Evolutionary conservation across 202 grass and related monocot genomes (phyloP).

Genomic region (Digitaria exilis): DNA sequence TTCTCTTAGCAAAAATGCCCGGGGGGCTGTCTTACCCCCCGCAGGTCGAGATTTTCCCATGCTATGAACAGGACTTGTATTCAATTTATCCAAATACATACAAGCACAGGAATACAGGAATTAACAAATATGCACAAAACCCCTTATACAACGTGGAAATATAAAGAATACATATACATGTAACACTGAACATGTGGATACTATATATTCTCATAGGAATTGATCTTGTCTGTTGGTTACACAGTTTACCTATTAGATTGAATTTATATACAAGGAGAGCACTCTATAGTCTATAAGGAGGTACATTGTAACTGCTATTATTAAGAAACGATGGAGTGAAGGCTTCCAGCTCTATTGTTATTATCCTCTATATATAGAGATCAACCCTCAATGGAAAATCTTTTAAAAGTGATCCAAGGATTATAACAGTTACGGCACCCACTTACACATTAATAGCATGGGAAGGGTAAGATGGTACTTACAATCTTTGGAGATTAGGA

Average conservation of each 20-base stretch:
- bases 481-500: conserved; percentile 86
- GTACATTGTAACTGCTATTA: neutral
- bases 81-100: too few relatives aligned
- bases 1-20: too few relatives aligned
- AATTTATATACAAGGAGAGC: neutral
- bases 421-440: neutral
- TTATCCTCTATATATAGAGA: conserved; percentile 1
- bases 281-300: neutral
- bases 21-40: too few relatives aligned
- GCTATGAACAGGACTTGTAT: too few relatives aligned
- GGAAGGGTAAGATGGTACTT: conserved; percentile 29
- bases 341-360: neutral
- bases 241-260: neutral
- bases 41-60: too few relatives aligned
- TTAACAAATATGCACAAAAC: too few relatives aligned
- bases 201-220: neutral
- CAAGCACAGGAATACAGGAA: too few relatives aligned
- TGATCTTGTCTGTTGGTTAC: too few relatives aligned
- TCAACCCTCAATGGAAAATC: conserved; percentile 16
- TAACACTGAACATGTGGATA: conserved; percentile 16
- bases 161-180: too few relatives aligned
- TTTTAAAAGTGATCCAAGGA: neutral
- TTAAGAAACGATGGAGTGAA: conserved; percentile 4
- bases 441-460: neutral
- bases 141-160: too few relatives aligned